Conservation (phyloP, 768 basidiomycete genomes). For the Russula brevipes region DNA sequence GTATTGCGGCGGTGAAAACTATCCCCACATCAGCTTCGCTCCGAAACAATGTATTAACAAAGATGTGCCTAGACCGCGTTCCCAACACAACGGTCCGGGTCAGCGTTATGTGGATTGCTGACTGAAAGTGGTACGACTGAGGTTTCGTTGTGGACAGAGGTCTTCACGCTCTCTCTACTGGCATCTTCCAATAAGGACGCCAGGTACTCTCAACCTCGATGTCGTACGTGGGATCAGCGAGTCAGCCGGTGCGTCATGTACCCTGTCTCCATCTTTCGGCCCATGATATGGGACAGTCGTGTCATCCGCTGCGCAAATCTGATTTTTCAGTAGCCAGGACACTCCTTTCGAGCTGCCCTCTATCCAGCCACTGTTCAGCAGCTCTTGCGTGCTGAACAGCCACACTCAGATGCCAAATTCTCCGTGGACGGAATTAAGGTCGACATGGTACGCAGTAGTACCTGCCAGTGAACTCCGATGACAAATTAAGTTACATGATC, state of each 20-base stretch:
- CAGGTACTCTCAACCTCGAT: not conserved
- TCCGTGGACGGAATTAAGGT: conserved; percentile 18
- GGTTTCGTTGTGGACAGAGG: not conserved
- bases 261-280: not conserved
- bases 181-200: not conserved
- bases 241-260: not conserved
- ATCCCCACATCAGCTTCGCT: too few species aligned
- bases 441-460: conserved; percentile 5
- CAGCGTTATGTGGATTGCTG: too few species aligned
- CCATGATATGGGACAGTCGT: not conserved
- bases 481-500: not conserved
- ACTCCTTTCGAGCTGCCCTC: conserved; percentile 15
- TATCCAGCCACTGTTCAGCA: conserved; percentile 57
- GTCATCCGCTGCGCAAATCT: not conserved
- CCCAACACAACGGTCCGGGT: too few species aligned
- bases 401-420: conserved; percentile 7
- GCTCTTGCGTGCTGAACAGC: conserved; percentile 36
- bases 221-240: not conserved
- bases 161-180: not conserved
- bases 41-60: too few species aligned
- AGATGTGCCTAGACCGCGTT: too few species aligned
- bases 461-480: not conserved
- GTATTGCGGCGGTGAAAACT: too few species aligned
- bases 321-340: not conserved
- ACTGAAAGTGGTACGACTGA: not conserved